Percentiles rank a stretch among this genome's conserved stretches.
Evolutionary conservation across 352 stramenopile species (phyloP).

Genomic region (Globisporangium parvum): DNA sequence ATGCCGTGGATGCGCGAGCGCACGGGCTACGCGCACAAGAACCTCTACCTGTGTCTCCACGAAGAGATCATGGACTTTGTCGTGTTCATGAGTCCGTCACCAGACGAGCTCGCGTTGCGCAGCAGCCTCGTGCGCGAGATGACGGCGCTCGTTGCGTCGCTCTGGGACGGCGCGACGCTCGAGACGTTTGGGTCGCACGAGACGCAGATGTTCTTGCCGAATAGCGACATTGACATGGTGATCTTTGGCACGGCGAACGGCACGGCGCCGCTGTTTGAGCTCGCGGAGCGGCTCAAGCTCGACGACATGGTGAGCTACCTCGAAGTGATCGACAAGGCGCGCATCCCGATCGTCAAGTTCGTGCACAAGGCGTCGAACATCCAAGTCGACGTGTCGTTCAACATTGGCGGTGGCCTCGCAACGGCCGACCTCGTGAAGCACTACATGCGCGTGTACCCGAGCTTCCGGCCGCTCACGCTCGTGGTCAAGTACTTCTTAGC

Average conservation of each 20-base stretch:
- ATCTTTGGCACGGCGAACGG: slow-evolving; percentile 67
- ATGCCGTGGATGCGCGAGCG: slow-evolving; percentile 68
- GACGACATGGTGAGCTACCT: slow-evolving; percentile 86
- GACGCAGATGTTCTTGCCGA: slow-evolving; percentile 89
- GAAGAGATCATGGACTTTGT: slow-evolving; percentile 96
- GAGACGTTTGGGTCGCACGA: slow-evolving; percentile 91
- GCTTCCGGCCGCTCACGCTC: slow-evolving; percentile 90
- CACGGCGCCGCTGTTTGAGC: slow-evolving; percentile 48
- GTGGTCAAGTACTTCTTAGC: slow-evolving; percentile 95
- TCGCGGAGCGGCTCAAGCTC: slow-evolving; percentile 46
- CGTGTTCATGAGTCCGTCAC: slow-evolving; percentile 82
- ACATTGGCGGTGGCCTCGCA: slow-evolving; percentile 70
- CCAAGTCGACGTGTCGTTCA: slow-evolving; percentile 93
- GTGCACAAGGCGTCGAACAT: slow-evolving; percentile 86
- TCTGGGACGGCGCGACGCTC: slow-evolving; percentile 65
- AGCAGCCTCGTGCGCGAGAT: slow-evolving; percentile 77
- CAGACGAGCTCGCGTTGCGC: slow-evolving; percentile 66
- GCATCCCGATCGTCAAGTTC: slow-evolving; percentile 96
- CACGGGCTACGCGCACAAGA: slow-evolving; percentile 48
- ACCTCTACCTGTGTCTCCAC: slow-evolving; percentile 88
- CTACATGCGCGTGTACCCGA: slow-evolving; percentile 89
- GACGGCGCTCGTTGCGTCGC: slow-evolving; percentile 35
- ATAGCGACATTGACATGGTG: slow-evolving; percentile 94
- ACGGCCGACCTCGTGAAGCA: slow-evolving; percentile 87
- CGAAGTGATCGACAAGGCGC: slow-evolving; percentile 93